Base-by-base conservation (phyloP, 768 basidiomycete species). In the Tricholoma bakamatsutake region DNA sequence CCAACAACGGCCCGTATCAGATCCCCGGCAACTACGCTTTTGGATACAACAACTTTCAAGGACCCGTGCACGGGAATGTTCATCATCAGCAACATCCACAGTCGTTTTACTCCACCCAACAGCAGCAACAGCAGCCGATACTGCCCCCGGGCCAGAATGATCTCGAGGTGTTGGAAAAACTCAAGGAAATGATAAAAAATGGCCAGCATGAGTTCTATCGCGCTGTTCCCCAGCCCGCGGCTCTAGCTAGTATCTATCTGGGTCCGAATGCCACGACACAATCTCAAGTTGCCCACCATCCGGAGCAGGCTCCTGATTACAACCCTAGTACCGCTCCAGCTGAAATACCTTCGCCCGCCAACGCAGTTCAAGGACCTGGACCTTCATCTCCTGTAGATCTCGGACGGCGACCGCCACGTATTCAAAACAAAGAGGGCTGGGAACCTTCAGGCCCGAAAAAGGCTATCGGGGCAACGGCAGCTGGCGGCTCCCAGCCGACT, bases 161-260 rank as follows among this genome's bases (percentile, higher is more conserved):
- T 70, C 78, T 90, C 58, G 85, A 89, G 66, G 77, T 84, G 31
- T 78, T 91, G 57, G 82, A 90, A 70, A 82, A 82, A 54, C 82
- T 91, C 67, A 90, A 91, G 68, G 73, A 81, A 21, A 72, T 80
- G 54, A 90, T 91, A 69, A 85, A 83, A 64, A 77, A 74, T 31
- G 81, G 80, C 50, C 88, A 91, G 64, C 88, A 91, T 68, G 81
- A 87, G 54, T 74, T 83, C 61, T 91, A 81, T 67, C 79, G 80
- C 21, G 80, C 88, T 28, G 65, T 80, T 46, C 87, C 89, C 24
- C 78, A 83, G 57, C 89, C 88, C 28, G 75, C 75, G 13, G 79
- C 77, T 49, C 80, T 91, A 37, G 84, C 83, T 34, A 77, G 73
- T 48, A 70, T 87, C 54, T 90, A 87, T 69, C 70, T 81, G 55